Evolutionary conservation across 768 basidiomycete genomes (phyloP).

Genomic region (Galerina sulciceps): DNA sequence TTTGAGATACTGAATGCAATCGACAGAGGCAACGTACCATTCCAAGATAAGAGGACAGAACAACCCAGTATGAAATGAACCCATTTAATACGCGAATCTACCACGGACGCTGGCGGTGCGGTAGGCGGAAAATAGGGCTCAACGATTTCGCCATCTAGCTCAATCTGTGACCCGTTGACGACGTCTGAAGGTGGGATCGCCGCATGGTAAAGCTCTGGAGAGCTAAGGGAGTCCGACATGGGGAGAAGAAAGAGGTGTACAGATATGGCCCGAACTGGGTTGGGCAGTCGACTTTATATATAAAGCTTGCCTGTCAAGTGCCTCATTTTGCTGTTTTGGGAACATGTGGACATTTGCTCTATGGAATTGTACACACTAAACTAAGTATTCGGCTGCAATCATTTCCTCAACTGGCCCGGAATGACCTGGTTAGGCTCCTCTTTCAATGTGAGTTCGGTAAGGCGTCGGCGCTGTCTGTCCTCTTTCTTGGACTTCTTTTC

Average conservation of each 20-base stretch:
- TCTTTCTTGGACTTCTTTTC: conserved; percentile 58
- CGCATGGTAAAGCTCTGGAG: conserved; percentile 46
- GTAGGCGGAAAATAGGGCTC: conserved; percentile 23
- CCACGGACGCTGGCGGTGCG: conserved; percentile 31
- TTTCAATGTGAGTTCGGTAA: conserved; percentile 55
- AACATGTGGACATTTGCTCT: neutral
- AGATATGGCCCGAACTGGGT: neutral
- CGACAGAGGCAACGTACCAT: conserved; percentile 55
- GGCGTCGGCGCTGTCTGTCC: conserved; percentile 56
- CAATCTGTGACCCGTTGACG: conserved; percentile 28
- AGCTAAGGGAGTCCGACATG: conserved; percentile 33
- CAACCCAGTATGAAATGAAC: conserved; percentile 78
- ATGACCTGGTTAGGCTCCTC: conserved; percentile 65
- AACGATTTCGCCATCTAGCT: conserved; percentile 31
- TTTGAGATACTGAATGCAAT: neutral
- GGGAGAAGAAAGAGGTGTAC: neutral
- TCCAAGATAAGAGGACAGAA: conserved; percentile 86
- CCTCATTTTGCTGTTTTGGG: too few species aligned
- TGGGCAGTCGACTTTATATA: neutral
- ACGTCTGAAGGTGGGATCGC: conserved; percentile 39
- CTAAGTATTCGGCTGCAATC: neutral
- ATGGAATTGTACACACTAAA: neutral
- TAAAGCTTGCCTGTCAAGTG: too few species aligned
- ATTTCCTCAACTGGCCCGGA: conserved; percentile 33
- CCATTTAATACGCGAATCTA: conserved; percentile 57